Conservation (phyloP, 805 yeast species). For the Wickerhamiella slavikovae region DNA sequence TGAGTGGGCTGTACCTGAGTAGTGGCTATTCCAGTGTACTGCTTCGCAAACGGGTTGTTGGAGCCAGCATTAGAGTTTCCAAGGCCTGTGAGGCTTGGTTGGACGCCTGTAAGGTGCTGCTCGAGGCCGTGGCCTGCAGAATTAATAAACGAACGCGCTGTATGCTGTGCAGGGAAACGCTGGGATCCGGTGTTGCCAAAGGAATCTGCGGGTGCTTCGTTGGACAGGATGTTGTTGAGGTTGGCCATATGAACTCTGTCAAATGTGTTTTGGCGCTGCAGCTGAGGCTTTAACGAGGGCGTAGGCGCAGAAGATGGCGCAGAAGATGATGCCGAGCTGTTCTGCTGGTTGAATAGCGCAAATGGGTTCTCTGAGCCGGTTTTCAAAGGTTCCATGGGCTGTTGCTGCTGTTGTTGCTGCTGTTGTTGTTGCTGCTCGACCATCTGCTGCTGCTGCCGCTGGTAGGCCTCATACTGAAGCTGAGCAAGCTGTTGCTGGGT, state of each 20-base stretch:
- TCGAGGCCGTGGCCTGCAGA: constrained; percentile 66
- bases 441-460: constrained; percentile 11
- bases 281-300: constrained; percentile 13
- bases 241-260: constrained; percentile 36
- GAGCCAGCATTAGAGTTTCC: not conserved
- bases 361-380: constrained; percentile 71
- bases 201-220: constrained; percentile 84
- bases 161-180: constrained; percentile 84
- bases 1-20: constrained; percentile 55
- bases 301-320: not conserved
- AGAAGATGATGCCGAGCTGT: constrained; percentile 9
- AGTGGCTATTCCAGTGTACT: constrained; percentile 53
- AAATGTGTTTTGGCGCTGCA: constrained; percentile 31
- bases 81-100: not conserved
- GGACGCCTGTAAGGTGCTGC: constrained; percentile 7
- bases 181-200: constrained; percentile 73
- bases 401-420: constrained; percentile 11
- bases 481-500: not conserved
- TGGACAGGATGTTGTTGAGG: constrained; percentile 56
- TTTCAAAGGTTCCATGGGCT: constrained; percentile 29
- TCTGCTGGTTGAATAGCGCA: constrained; percentile 23
- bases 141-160: constrained; percentile 62
- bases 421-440: constrained; percentile 6
- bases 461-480: not conserved
- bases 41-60: constrained; percentile 37